phyloP scores from a whole-genome alignment of 495 filamentous ascomycete species.

The Aspergillus coremiiformis region DNA sequence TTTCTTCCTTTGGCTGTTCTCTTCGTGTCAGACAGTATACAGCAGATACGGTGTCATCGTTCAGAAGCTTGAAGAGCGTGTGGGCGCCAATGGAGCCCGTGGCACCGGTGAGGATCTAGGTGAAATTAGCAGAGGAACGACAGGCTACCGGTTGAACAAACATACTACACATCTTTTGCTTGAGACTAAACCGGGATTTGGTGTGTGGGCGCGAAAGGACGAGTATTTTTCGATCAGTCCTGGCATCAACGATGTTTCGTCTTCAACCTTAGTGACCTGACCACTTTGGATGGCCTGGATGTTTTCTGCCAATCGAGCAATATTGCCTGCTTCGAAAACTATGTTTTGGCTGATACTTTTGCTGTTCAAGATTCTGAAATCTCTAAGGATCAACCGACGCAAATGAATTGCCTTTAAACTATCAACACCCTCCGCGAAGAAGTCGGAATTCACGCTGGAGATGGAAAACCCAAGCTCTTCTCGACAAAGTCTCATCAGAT shows the following conservation, averaged over 20 bases:
- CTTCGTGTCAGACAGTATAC: conserved; percentile 51
- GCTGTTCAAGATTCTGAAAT: conserved; percentile 31
- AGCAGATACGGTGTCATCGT: conserved; percentile 32
- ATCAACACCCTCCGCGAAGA: conserved; percentile 52
- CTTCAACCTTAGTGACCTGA: conserved; percentile 12
- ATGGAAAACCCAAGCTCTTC: conserved; percentile 36
- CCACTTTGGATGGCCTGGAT: conserved; percentile 39
- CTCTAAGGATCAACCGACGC: conserved; percentile 41
- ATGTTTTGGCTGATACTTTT: conserved; percentile 35
- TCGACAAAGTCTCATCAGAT: conserved; percentile 35
- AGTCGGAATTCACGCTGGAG: conserved; percentile 34
- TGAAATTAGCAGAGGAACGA: conserved; percentile 1
- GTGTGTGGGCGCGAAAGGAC: conserved; percentile 31
- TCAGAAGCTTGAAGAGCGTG: conserved; percentile 40
- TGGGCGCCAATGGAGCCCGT: conserved; percentile 55
- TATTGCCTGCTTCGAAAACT: conserved; percentile 45
- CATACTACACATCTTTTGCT: conserved; percentile 37
- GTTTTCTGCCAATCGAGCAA: conserved; percentile 37
- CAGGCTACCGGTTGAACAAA: background rate
- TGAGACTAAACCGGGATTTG: conserved; percentile 14
- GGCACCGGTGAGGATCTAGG: conserved; percentile 50
- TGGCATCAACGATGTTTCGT: conserved; percentile 33
- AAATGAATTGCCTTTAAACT: conserved; percentile 55
- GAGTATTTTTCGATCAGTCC: conserved; percentile 45
- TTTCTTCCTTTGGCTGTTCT: conserved; percentile 16